Evolutionary conservation across 1,139 yeast genomes (phyloP), one percentile per base, ranked within the genome.

Genomic region (Candida sanyaensis): DNA sequence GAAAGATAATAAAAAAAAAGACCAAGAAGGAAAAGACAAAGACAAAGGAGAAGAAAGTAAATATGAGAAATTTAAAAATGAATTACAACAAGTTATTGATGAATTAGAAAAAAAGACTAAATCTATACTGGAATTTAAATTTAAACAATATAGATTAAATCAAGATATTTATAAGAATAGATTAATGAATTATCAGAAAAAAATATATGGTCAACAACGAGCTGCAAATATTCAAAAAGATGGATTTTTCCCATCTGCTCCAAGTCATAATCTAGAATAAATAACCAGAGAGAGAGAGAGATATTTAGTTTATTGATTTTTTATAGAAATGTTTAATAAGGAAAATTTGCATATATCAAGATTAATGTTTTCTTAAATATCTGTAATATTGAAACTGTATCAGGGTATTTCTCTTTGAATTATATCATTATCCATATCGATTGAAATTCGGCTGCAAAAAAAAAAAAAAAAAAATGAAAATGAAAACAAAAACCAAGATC

Each of bases 161-260:
- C 71, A 72, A 45, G 78, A 75, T 44, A 80, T 86, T 39, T 84
- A 73, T 62, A 73, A 68, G 48, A 73, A 78, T 49, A 64, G 96
- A 46, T 55, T 83, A 8, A 75, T 72, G 48, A 29, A 28, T 26
- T 41, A 49, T 38, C 57, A 54, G 41, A 52, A 52, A 41, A 49
- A 47, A 13, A 74, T 68, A 53, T 60, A 63, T 32, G 65, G 68
- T 39, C 69, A 69, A 50, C 72, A 68, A 54, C 62, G 76, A 34
- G 65, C 67, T 29, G 74, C 76, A 47, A 66, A 78, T 54, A 62
- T 78, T 38, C 64, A 64, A 13, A 68, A 69, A 42, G 77, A 77
- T 24, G 66, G 71, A 2, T 68, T 73, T 52, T 84, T 86, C 58
- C 92, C 92, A 0, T 55, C 69, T n/a, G 84, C 65, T 1, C 89